Conservation (phyloP, 2,329 filamentous ascomycete species). For the Calcarisporium arbuscula region DNA sequence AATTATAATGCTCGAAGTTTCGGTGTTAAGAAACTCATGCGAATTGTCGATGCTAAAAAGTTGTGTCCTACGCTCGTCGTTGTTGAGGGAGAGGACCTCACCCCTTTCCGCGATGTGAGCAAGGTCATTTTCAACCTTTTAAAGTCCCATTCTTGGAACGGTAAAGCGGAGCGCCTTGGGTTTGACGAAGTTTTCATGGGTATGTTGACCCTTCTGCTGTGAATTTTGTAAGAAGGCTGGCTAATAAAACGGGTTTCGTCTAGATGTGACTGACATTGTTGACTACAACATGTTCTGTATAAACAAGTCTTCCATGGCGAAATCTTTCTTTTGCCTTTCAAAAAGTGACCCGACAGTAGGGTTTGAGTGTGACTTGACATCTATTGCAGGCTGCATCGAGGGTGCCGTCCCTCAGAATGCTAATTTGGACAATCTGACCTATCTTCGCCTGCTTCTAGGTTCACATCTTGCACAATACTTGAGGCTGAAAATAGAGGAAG, state of each 20-base stretch:
- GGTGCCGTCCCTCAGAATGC: conserved; percentile 15
- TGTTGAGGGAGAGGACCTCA: conserved; percentile 79
- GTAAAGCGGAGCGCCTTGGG: conserved; percentile 72
- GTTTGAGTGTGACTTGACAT: conserved; percentile 69
- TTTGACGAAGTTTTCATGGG: conserved; percentile 74
- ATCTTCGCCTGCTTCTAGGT: conserved; percentile 63
- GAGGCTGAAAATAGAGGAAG: conserved; percentile 63
- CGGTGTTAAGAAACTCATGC: conserved; percentile 76
- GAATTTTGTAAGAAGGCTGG: too few relatives aligned
- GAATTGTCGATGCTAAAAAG: conserved; percentile 73
- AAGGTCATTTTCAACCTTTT: conserved; percentile 74
- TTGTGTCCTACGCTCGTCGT: conserved; percentile 80
- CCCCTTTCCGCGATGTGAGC: conserved; percentile 77
- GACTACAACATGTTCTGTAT: conserved; percentile 71
- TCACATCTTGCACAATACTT: conserved; percentile 77
- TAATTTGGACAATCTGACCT: conserved; percentile 31
- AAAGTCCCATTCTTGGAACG: conserved; percentile 68
- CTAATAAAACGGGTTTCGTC: too few relatives aligned
- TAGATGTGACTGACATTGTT: conserved; percentile 81
- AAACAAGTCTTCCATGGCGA: conserved; percentile 54
- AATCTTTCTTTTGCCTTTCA: conserved; percentile 77
- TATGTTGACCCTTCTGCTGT: conserved; percentile 15
- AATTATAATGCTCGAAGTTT: conserved; percentile 81
- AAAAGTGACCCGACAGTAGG: conserved; percentile 69
- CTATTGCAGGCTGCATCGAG: conserved; percentile 55